phyloP scores from a whole-genome alignment of 176 grass and related monocot genomes.

The Bolboschoenus planiculmis region DNA sequence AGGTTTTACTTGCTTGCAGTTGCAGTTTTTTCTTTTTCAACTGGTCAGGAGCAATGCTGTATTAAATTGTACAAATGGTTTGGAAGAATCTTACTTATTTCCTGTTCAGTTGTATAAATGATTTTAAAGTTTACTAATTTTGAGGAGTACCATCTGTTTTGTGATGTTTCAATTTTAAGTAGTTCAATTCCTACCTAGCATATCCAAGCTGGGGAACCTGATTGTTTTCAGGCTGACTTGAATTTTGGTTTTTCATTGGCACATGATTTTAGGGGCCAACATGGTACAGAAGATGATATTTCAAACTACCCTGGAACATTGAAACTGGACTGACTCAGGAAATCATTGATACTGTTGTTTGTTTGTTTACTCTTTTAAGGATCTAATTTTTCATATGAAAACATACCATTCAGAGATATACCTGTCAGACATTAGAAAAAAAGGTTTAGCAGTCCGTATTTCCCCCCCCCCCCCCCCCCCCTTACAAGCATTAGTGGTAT shows the following conservation, averaged over 20 bases:
- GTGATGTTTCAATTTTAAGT: not conserved
- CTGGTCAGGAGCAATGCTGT: not conserved
- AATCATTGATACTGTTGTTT: not conserved
- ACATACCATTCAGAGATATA: not conserved
- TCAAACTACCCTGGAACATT: not conserved
- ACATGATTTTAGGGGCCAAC: not conserved
- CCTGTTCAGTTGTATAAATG: not conserved
- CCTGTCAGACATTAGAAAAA: not conserved
- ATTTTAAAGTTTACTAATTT: not conserved
- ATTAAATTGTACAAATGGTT: not conserved
- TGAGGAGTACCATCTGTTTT: not conserved
- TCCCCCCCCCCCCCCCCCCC: too few relatives aligned
- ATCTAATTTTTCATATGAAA: not conserved
- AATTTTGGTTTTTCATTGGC: constrained; percentile 1
- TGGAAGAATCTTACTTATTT: not conserved
- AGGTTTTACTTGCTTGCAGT: not conserved
- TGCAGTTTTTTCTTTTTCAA: not conserved
- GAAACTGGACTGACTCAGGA: not conserved
- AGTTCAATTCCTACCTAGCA: not conserved
- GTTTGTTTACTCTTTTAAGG: not conserved
- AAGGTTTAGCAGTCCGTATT: not conserved
- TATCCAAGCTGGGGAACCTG: not conserved
- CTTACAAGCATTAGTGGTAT: not conserved
- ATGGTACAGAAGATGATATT: not conserved
- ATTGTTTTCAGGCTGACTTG: not conserved